Evolutionary conservation across 2,329 filamentous ascomycete species (phyloP).

Genomic region (Penicillium psychrosexuale): DNA sequence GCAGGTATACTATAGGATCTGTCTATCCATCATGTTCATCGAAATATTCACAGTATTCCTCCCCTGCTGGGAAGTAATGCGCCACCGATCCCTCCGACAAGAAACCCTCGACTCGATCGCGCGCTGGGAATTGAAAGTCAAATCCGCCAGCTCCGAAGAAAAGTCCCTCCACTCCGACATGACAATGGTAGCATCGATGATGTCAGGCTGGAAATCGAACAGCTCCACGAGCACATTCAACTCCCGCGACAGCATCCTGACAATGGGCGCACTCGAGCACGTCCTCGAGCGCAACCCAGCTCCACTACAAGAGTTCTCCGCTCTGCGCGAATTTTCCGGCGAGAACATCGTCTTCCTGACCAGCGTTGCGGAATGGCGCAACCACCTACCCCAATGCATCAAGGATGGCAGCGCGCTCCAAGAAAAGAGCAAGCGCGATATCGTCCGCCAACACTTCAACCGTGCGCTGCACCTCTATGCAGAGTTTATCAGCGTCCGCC

Average conservation of each 20-base stretch:
- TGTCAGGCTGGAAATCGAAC: slow-evolving; percentile 31
- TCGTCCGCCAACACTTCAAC: slow-evolving; percentile 55
- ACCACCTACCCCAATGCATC: slow-evolving; percentile 22
- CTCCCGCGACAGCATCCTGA: slow-evolving; percentile 51
- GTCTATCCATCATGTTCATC: slow-evolving; percentile 59
- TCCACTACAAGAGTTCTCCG: slow-evolving; percentile 63
- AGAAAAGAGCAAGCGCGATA: slow-evolving; percentile 23
- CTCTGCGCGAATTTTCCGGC: slow-evolving; percentile 64
- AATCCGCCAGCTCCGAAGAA: slow-evolving; percentile 17
- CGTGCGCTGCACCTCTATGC: slow-evolving; percentile 60
- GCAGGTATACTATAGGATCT: slow-evolving; percentile 38
- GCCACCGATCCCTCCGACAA: slow-evolving; percentile 31
- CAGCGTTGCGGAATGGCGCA: slow-evolving; percentile 57
- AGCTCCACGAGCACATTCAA: slow-evolving; percentile 39
- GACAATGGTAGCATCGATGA: slow-evolving; percentile 30
- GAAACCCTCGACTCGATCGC: slow-evolving; percentile 39
- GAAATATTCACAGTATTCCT: slow-evolving; percentile 64
- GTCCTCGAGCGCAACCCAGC: slow-evolving; percentile 57
- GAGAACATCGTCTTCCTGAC: slow-evolving; percentile 68
- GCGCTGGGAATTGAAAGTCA: slow-evolving; percentile 40
- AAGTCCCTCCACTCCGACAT: slow-evolving; percentile 31
- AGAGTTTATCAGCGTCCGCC: slow-evolving; percentile 58
- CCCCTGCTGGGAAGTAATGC: slow-evolving; percentile 57
- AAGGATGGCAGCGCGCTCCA: slow-evolving; percentile 17
- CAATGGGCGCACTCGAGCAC: slow-evolving; percentile 61